Evolutionary conservation across 345 rosid genomes (phyloP).

Genomic region (Populus simonii): DNA sequence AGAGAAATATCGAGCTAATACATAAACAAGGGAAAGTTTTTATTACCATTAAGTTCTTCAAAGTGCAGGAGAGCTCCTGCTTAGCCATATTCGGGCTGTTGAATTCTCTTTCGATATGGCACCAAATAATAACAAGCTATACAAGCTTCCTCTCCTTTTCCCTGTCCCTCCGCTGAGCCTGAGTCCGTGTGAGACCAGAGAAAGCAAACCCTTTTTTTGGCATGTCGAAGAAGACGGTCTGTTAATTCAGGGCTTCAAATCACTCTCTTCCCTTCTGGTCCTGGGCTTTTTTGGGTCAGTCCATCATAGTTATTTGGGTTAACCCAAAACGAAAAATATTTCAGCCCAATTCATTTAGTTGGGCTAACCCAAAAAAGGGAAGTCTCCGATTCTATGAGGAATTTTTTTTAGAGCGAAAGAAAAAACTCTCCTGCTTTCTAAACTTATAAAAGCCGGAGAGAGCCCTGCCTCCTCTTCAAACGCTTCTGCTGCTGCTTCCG

Average conservation of each 20-base stretch:
- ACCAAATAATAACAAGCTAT: background rate
- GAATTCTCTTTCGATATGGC: background rate
- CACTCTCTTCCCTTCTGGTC: background rate
- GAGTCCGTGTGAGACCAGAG: background rate
- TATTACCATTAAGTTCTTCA: conserved; percentile 81
- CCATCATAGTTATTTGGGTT: no score
- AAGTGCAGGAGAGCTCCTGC: conserved; percentile 81
- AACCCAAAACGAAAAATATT: no score
- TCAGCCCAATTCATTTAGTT: background rate
- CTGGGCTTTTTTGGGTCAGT: background rate
- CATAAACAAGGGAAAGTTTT: background rate
- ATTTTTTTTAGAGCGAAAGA: background rate
- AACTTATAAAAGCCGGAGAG: background rate
- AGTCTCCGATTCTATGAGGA: background rate
- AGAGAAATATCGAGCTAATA: no score
- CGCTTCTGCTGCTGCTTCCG: no score
- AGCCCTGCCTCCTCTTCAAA: background rate
- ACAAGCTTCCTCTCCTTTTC: background rate
- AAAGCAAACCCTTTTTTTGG: background rate
- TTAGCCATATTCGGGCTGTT: conserved; percentile 50
- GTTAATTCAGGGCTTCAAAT: conserved; percentile 1
- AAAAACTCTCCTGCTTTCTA: background rate
- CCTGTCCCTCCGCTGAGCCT: background rate
- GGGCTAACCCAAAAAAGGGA: background rate
- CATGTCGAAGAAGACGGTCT: background rate